Conservation (phyloP, 768 basidiomycete genomes). For the Mycena filopes region DNA sequence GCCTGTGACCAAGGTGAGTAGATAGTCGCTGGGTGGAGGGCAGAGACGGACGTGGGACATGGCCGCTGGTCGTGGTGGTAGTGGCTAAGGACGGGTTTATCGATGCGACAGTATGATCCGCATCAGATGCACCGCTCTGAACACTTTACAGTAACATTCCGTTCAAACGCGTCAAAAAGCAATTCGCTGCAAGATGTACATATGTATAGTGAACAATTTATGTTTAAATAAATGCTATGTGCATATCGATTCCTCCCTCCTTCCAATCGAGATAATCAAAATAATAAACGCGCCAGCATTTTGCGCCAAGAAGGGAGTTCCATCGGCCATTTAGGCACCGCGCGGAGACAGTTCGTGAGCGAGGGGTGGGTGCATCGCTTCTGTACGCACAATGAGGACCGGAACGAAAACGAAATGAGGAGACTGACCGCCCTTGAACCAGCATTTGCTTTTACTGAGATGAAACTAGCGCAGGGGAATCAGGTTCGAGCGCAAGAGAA, state of each 20-base stretch:
- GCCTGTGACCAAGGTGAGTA: slow-evolving; percentile 23
- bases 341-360: slow-evolving; percentile 20
- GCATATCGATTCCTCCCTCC: slow-evolving; percentile 20
- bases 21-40: not conserved
- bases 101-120: too few relatives aligned
- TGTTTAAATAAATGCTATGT: slow-evolving; percentile 28
- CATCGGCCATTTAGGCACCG: not conserved
- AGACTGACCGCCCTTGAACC: slow-evolving; percentile 80
- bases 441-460: slow-evolving; percentile 83
- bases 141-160: too few relatives aligned
- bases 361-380: slow-evolving; percentile 55
- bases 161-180: not conserved
- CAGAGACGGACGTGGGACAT: slow-evolving; percentile 27
- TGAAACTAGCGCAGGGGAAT: slow-evolving; percentile 50
- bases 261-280: slow-evolving; percentile 18
- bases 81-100: not conserved
- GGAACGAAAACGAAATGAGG: not conserved
- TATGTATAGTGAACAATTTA: slow-evolving; percentile 30
- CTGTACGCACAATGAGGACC: slow-evolving; percentile 36
- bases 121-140: not conserved
- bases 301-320: slow-evolving; percentile 13
- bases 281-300: slow-evolving; percentile 20
- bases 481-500: not conserved
- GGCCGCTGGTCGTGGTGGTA: not conserved
- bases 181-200: slow-evolving; percentile 13